phyloP scores from a whole-genome alignment of 2,329 filamentous ascomycete species.

The Gnomoniopsis sp. region DNA sequence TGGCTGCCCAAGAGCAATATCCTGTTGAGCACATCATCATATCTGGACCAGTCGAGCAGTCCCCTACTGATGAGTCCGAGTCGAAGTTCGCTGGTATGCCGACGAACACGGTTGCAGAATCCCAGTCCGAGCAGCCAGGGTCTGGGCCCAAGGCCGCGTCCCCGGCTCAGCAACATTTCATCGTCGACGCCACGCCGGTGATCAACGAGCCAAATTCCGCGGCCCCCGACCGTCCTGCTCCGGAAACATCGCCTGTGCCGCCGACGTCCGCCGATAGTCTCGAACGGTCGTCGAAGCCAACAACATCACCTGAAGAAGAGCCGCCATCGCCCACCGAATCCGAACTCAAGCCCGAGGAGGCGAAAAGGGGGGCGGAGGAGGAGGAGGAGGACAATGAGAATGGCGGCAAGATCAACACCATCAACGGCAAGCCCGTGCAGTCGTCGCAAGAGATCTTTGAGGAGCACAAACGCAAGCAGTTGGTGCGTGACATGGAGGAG shows the following conservation, averaged over 20 bases:
- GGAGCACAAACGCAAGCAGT: conserved; percentile 41
- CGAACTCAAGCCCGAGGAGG: not conserved
- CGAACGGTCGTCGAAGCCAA: not conserved
- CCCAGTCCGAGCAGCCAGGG: conserved; percentile 3
- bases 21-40: not conserved
- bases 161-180: not conserved
- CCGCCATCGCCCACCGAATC: conserved; percentile 7
- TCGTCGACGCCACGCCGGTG: conserved; percentile 11
- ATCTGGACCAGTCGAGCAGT: conserved; percentile 2
- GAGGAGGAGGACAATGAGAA: conserved; percentile 29
- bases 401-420: conserved; percentile 1
- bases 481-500: conserved; percentile 47
- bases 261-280: not conserved
- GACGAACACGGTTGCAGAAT: conserved; percentile 5
- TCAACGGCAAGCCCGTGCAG: conserved; percentile 21
- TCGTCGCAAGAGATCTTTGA: conserved; percentile 33
- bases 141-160: conserved; percentile 11
- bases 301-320: conserved; percentile 6
- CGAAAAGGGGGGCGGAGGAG: conserved; percentile 22
- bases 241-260: not conserved
- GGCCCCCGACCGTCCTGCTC: not conserved
- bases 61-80: conserved; percentile 7
- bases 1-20: conserved; percentile 2
- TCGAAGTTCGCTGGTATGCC: conserved; percentile 16
- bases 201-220: not conserved